Percentiles rank a stretch among this genome's conserved stretches.
These are phyloP conservation scores for Luffa acutangula DNA, from an alignment of 306 rosid species.

Conservation along the genomic window DNA sequence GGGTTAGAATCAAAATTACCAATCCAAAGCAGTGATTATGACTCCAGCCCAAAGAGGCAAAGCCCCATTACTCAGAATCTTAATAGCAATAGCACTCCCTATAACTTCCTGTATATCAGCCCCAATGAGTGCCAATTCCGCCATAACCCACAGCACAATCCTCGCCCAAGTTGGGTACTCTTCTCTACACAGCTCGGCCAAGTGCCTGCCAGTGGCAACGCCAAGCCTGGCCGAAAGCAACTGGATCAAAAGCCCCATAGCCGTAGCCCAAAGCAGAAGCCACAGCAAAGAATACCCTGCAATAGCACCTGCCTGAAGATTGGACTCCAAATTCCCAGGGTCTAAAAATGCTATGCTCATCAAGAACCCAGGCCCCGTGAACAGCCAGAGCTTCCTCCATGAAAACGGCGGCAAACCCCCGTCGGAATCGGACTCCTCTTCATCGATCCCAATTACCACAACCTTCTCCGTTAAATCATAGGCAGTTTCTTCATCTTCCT, in stretches of 20 bases:
- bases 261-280: slow-evolving; percentile 92
- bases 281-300: slow-evolving; percentile 90
- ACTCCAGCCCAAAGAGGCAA: slow-evolving; percentile 97
- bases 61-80: slow-evolving; percentile 57
- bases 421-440: slow-evolving; percentile 10
- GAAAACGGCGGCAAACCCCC: slow-evolving; percentile 55
- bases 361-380: slow-evolving; percentile 88
- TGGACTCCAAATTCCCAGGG: slow-evolving; percentile 92
- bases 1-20: slow-evolving; percentile 25
- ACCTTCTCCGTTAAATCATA: slow-evolving; percentile 61
- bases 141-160: slow-evolving; percentile 78
- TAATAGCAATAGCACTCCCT: slow-evolving; percentile 93
- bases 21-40: slow-evolving; percentile 74
- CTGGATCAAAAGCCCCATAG: slow-evolving; percentile 81
- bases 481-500: slow-evolving; percentile 39
- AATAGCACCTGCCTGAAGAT: slow-evolving; percentile 87
- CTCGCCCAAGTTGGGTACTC: slow-evolving; percentile 91
- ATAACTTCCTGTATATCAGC: slow-evolving; percentile 96
- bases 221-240: slow-evolving; percentile 84
- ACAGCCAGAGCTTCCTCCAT: slow-evolving; percentile 93
- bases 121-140: slow-evolving; percentile 85
- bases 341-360: slow-evolving; percentile 95
- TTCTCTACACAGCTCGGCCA: slow-evolving; percentile 85
- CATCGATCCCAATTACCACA: slow-evolving; percentile 44
- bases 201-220: slow-evolving; percentile 84